Base-by-base conservation (phyloP, 352 stramenopile genomes). In the Globisporangium uncinulatum region DNA sequence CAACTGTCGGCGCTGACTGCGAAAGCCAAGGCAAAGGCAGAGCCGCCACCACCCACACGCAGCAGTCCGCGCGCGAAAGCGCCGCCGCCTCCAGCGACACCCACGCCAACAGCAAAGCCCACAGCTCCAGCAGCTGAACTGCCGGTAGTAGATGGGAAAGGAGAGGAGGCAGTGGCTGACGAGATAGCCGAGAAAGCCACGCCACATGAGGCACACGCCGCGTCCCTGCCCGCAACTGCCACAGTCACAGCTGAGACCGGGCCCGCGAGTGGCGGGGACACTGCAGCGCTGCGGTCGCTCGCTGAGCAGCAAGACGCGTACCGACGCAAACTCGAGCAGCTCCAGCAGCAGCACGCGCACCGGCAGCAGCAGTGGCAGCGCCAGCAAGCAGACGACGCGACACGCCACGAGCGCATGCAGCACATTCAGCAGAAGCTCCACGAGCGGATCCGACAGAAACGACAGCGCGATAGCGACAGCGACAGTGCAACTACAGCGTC, bases 361-460 rank as follows among this genome's bases (percentile, higher is more conserved):
- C 56, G 55, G 49, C 45, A 51, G 36, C 43, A 60, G 31, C 49
- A 54, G 39, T 56, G 44, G 51, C 21, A 75, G 20, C 44, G 43
- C 31, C 59, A 70, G 48, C 69, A 57, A 29, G 24, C 24, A 51
- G 59, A 50, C 29, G 44, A 53, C 43, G 19, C 47, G 20, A 43
- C 41, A 54, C 47, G 45, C 32, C 39, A 69, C 24, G 57, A 69
- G 31, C 51, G 66, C 20, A 76, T 76, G 72, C 69, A 77, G 34
- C 69, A 74, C 19, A 67, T 83, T 31, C 67, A 73, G 34, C 71
- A 78, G 46, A 64, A 68, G 31, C 60, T 74, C 4, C 66, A 76
- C 21, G 62, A 76, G 44, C 68, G 66, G 10, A 70, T 78, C 42
- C 63, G 74, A 13, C 39, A 62, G 34, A 65, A 69, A 19, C 53